Evolutionary conservation across 176 grass and related monocot genomes (phyloP), one percentile per base, ranked within the genome.

Genomic region (Thalia dealbata): DNA sequence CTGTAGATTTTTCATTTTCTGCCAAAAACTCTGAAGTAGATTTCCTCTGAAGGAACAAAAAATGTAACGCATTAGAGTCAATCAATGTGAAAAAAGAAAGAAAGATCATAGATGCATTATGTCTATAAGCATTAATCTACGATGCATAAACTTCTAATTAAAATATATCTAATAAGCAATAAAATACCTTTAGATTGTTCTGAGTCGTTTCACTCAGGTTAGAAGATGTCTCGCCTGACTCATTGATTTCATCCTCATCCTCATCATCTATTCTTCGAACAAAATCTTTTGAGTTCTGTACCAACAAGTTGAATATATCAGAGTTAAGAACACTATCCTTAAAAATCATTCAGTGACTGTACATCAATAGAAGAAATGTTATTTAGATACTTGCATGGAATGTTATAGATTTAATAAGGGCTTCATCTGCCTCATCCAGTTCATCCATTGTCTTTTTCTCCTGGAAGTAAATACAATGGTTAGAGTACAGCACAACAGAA

Each of bases 271-370:
- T 88, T n/a, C 88, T 75, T 63, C 79, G 83, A 32, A 96, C 75
- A 89, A 87, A 96, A 78, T 91, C 87, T 82, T 88, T 86, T n/a
- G 92, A 96, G 56, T 83, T 81, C 86, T 96, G 75, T 48, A 89
- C 46, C 42, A 64, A 51, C 14, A 69, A 77, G 30, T 81, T 26
- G 11, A 10, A 56, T 18, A 42, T 51, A 67, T 43, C 23, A 61
- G 27, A 46, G 14, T 55, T 58, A 25, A 28, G 1, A 44, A 27
- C 10, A 29, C 22, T 38, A n/a, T 38, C 32, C 32, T 4, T 4
- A 41, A 23, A 0, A n/a, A 22, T 8, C 69, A 75, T 43, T 26
- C 67, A 48, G 13, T 10, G 45, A 71, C 43, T 64, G 64, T 64
- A 64, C 67, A 67, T 84, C 64, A 52, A 81, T 56, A 67, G 32